phyloP scores from a whole-genome alignment of 805 yeast genomes.

The Yamadazyma endophytica region DNA sequence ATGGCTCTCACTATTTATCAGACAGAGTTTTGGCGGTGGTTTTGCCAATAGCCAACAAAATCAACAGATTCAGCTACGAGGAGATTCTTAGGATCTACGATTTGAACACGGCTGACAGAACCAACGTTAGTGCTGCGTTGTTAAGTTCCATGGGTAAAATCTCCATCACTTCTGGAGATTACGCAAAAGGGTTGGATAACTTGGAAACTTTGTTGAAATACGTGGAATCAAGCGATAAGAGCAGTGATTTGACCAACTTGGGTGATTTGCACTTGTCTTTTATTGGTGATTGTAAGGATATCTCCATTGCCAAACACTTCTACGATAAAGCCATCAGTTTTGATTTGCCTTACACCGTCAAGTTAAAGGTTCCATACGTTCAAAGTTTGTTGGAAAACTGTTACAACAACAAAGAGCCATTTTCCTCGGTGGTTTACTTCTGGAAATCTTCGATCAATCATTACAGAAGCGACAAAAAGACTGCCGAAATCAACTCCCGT shows the following conservation, averaged over 20 bases:
- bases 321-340: conserved; percentile 67
- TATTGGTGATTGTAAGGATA: conserved; percentile 72
- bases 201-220: conserved; percentile 58
- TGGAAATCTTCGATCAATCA: conserved; percentile 61
- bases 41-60: conserved; percentile 60
- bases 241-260: conserved; percentile 32
- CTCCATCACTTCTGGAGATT: conserved; percentile 60
- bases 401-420: conserved; percentile 52
- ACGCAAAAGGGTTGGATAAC: conserved; percentile 58
- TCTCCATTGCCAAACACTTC: conserved; percentile 66
- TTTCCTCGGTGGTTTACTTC: conserved; percentile 53
- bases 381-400: conserved; percentile 60
- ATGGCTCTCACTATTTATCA: conserved; percentile 47
- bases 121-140: conserved; percentile 42
- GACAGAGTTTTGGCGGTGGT: conserved; percentile 67
- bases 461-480: conserved; percentile 37
- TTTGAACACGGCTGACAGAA: conserved; percentile 28
- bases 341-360: conserved; percentile 69
- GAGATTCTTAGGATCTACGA: conserved; percentile 58
- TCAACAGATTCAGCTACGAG: conserved; percentile 55
- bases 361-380: conserved; percentile 69
- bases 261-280: conserved; percentile 74
- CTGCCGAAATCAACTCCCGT: conserved; percentile 47
- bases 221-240: conserved; percentile 34
- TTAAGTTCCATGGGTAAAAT: conserved; percentile 72